Evolutionary conservation across 2,329 filamentous ascomycete species (phyloP).

Genomic region (Plectosphaerella plurivora): DNA sequence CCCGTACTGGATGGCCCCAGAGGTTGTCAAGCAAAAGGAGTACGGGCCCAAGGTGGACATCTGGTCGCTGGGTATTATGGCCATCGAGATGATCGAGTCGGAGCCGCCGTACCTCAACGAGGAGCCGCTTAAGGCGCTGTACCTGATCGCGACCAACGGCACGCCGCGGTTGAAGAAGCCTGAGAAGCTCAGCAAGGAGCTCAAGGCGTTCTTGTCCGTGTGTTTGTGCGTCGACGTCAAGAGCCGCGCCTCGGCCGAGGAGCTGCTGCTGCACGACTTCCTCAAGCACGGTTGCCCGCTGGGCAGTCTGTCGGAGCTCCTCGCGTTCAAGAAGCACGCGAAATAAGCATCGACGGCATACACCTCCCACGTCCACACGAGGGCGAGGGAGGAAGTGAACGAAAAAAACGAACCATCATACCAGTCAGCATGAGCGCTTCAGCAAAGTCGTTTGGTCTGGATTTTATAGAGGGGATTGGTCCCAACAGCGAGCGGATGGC

Average conservation of each 20-base stretch:
- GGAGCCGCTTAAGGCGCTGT: slow-evolving; percentile 93
- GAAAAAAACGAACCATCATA: background rate
- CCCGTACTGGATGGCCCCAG: slow-evolving; percentile 99
- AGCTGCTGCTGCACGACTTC: slow-evolving; percentile 90
- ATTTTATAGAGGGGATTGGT: slow-evolving; percentile 1
- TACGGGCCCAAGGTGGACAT: slow-evolving; percentile 98
- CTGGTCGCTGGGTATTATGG: slow-evolving; percentile 99
- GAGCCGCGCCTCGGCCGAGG: slow-evolving; percentile 84
- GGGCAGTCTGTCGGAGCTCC: slow-evolving; percentile 75
- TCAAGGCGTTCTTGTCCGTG: slow-evolving; percentile 94
- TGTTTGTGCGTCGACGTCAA: slow-evolving; percentile 97
- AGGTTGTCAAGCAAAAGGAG: slow-evolving; percentile 99
- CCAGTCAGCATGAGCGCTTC: background rate
- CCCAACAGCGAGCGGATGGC: background rate
- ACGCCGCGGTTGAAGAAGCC: slow-evolving; percentile 97
- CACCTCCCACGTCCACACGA: background rate
- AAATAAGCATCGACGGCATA: slow-evolving; percentile 39
- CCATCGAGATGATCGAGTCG: slow-evolving; percentile 99
- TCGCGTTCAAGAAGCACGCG: slow-evolving; percentile 77
- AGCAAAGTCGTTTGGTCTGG: slow-evolving; percentile 1
- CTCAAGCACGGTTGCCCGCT: slow-evolving; percentile 85
- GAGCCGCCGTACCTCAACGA: slow-evolving; percentile 98
- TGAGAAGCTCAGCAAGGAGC: slow-evolving; percentile 94
- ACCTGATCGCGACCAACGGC: slow-evolving; percentile 96
- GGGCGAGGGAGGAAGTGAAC: background rate